Conservation (phyloP, 163 green algal species). For the Coccomyxa subellipsoidea region DNA sequence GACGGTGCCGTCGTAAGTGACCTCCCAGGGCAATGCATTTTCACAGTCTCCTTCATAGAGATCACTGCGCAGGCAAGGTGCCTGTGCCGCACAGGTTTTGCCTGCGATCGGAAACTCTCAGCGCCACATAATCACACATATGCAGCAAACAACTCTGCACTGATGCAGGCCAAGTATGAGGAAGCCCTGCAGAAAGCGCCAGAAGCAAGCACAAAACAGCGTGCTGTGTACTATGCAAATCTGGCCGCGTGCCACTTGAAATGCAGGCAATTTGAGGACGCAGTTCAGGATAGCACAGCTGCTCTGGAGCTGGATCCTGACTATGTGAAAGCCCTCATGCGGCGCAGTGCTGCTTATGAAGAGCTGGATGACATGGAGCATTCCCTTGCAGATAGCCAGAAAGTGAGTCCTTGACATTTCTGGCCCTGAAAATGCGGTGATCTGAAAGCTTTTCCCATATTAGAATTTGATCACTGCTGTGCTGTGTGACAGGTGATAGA, state of each 20-base stretch:
- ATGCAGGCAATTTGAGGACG: slow-evolving; percentile 40
- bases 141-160: too few relatives aligned
- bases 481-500: slow-evolving; percentile 52
- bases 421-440: too few relatives aligned
- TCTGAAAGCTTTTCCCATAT: too few relatives aligned
- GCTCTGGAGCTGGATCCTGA: slow-evolving; percentile 64
- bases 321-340: slow-evolving; percentile 68
- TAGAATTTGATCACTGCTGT: too few relatives aligned
- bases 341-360: slow-evolving; percentile 67
- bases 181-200: slow-evolving; percentile 38
- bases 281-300: slow-evolving; percentile 57
- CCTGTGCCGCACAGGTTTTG: too few relatives aligned
- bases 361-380: slow-evolving; percentile 76
- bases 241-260: slow-evolving; percentile 69
- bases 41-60: too few relatives aligned
- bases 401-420: slow-evolving; percentile 46
- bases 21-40: background rate
- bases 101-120: too few relatives aligned
- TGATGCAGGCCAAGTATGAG: slow-evolving; percentile 35
- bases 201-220: slow-evolving; percentile 27
- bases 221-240: slow-evolving; percentile 76
- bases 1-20: slow-evolving; percentile 50
- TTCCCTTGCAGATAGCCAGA: slow-evolving; percentile 67
- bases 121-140: too few relatives aligned
- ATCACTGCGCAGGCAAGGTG: too few relatives aligned